Evolutionary conservation across 2,329 filamentous ascomycete species (phyloP).

Genomic region (Botrytis medusae): DNA sequence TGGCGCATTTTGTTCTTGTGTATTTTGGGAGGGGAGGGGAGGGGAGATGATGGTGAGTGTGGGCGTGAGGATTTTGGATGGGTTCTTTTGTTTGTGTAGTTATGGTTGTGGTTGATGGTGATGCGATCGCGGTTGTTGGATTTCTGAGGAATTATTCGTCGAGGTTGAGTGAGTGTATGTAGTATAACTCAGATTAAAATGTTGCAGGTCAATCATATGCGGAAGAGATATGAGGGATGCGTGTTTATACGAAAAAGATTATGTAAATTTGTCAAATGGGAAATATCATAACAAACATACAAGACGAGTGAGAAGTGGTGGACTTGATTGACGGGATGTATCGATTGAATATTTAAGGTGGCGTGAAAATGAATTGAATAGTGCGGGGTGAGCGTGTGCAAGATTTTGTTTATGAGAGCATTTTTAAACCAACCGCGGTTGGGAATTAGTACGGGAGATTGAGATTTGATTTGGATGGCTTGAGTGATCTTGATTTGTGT

Average conservation of each 20-base stretch:
- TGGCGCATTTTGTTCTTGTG: background rate
- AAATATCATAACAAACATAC: background rate
- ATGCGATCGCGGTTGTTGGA: background rate
- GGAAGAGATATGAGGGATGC: background rate
- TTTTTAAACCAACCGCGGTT: background rate
- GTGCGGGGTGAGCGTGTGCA: background rate
- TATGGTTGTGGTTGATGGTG: background rate
- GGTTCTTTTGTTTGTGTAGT: rapidly evolving
- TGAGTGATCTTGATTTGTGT: background rate
- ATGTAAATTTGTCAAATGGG: background rate
- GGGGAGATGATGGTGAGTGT: background rate
- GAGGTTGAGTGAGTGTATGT: rapidly evolving
- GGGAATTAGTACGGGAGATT: background rate
- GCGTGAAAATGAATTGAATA: background rate
- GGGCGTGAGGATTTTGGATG: background rate
- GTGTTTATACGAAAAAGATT: background rate
- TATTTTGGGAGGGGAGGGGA: too few species aligned
- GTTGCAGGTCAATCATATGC: too few species aligned
- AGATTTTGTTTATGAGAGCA: background rate
- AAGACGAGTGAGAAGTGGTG: background rate
- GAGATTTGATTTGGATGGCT: too few species aligned
- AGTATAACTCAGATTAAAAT: rapidly evolving
- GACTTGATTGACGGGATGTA: background rate
- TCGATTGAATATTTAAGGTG: background rate
- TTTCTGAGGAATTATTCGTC: background rate